A percentile compares a stretch with the other conserved stretches of the same genome.
Conservation (phyloP, 805 yeast species). For the Myxozyma vanderwaltii region DNA sequence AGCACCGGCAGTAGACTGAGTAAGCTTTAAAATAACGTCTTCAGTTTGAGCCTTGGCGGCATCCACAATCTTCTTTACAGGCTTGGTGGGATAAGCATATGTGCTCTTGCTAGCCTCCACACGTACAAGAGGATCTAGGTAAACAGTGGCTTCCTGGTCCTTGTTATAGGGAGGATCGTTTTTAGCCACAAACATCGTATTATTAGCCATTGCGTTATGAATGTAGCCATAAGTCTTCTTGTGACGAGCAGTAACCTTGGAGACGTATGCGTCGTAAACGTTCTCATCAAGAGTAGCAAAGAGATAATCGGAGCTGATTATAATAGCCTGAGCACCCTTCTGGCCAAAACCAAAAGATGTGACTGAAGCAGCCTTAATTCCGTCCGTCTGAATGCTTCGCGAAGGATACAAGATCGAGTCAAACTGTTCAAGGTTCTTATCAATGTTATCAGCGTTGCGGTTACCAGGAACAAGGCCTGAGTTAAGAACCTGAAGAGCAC, state of each 20-base stretch:
- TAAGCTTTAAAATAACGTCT: slow-evolving; percentile 58
- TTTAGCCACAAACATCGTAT: slow-evolving; percentile 90
- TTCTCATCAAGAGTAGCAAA: slow-evolving; percentile 74
- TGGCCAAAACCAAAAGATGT: slow-evolving; percentile 99
- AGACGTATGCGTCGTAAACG: slow-evolving; percentile 69
- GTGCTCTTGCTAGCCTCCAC: slow-evolving; percentile 50
- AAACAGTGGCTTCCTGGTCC: slow-evolving; percentile 84
- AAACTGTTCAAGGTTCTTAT: slow-evolving; percentile 74
- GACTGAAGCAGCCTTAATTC: slow-evolving; percentile 94
- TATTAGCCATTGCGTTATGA: slow-evolving; percentile 91
- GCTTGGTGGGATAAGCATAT: slow-evolving; percentile 33
- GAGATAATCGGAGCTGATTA: slow-evolving; percentile 90
- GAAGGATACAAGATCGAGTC: slow-evolving; percentile 94
- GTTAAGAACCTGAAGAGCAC: slow-evolving; percentile 90
- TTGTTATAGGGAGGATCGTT: slow-evolving; percentile 89
- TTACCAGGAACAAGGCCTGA: slow-evolving; percentile 97
- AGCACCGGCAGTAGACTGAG: slow-evolving; percentile 47
- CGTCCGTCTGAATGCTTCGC: slow-evolving; percentile 89
- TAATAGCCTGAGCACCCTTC: slow-evolving; percentile 96
- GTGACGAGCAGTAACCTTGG: slow-evolving; percentile 76
- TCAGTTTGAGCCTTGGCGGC: slow-evolving; percentile 55
- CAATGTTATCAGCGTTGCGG: slow-evolving; percentile 97
- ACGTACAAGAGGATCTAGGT: slow-evolving; percentile 94
- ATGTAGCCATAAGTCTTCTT: slow-evolving; percentile 89
- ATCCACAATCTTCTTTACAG: slow-evolving; percentile 30